phyloP scores from a whole-genome alignment of 2,329 filamentous ascomycete species.

The Gliomastix tumulicola region DNA sequence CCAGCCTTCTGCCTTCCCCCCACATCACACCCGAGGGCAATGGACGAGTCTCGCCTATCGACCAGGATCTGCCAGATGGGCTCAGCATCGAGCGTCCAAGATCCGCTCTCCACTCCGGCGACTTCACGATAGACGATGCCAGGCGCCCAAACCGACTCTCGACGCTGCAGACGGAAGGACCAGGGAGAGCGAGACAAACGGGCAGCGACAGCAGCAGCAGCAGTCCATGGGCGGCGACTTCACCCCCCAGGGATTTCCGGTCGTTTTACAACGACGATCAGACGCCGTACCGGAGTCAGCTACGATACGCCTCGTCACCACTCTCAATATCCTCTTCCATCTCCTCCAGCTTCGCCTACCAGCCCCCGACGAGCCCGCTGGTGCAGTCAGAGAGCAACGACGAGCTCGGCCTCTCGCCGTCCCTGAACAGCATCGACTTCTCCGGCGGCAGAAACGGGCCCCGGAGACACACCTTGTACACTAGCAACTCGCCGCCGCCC shows the following conservation, averaged over 20 bases:
- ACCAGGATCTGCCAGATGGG: slow-evolving; percentile 43
- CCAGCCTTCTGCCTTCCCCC: slow-evolving; percentile 35
- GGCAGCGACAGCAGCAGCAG: slow-evolving; percentile 3
- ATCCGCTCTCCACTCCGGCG: slow-evolving; percentile 64
- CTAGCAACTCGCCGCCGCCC: slow-evolving; percentile 46
- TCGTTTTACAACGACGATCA: slow-evolving; percentile 35
- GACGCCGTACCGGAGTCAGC: too few species aligned
- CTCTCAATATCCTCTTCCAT: slow-evolving; percentile 56
- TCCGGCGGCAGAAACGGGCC: slow-evolving; percentile 27
- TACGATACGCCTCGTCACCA: slow-evolving; percentile 51
- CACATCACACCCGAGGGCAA: slow-evolving; percentile 40
- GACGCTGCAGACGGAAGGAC: slow-evolving; percentile 10
- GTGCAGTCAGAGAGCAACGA: slow-evolving; percentile 84
- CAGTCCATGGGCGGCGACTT: slow-evolving; percentile 43
- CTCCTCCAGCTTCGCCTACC: slow-evolving; percentile 74
- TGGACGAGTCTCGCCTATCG: slow-evolving; percentile 15
- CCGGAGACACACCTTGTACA: slow-evolving; percentile 67
- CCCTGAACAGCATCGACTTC: slow-evolving; percentile 43
- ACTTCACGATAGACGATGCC: slow-evolving; percentile 45
- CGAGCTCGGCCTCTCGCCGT: slow-evolving; percentile 54
- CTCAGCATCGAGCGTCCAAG: slow-evolving; percentile 72
- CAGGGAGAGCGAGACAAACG: too few species aligned
- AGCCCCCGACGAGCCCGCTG: slow-evolving; percentile 85
- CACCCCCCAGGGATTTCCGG: slow-evolving; percentile 45
- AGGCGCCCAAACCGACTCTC: slow-evolving; percentile 7